A percentile compares a stretch with the other conserved stretches of the same genome.
Evolutionary conservation across 2,329 filamentous ascomycete genomes (phyloP).

Genomic region (Botrytis medusae): DNA sequence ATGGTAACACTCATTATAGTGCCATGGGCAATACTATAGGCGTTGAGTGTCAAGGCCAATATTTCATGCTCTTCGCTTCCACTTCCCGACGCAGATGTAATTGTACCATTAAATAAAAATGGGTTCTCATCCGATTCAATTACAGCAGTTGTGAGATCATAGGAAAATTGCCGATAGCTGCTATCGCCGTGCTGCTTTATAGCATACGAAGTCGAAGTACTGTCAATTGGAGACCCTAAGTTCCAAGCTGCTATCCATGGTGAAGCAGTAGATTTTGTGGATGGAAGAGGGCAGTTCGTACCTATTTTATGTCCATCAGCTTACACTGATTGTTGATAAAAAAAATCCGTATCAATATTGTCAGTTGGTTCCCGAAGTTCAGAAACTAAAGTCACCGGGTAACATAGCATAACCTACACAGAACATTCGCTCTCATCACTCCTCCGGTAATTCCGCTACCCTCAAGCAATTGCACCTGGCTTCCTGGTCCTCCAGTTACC

Average conservation of each 20-base stretch:
- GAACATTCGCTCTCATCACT: conserved; percentile 56
- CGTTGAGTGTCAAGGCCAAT: background rate
- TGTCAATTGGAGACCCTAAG: conserved; percentile 30
- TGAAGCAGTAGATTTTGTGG: conserved; percentile 25
- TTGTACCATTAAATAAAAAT: conserved; percentile 26
- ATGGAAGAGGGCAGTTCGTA: conserved; percentile 30
- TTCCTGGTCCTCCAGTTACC: conserved; percentile 41
- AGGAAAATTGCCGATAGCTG: conserved; percentile 26
- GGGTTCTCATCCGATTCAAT: conserved; percentile 32
- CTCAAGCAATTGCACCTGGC: conserved; percentile 49
- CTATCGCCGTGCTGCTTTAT: conserved; percentile 30
- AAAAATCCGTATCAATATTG: background rate
- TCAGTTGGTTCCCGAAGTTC: background rate
- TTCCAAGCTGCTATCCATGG: conserved; percentile 37
- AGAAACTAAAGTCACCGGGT: background rate
- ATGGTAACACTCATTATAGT: conserved; percentile 61
- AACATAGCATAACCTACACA: conserved; percentile 42
- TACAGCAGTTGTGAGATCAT: conserved; percentile 34
- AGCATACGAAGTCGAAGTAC: conserved; percentile 21
- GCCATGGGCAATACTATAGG: conserved; percentile 49
- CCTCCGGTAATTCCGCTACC: conserved; percentile 53
- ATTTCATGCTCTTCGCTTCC: background rate
- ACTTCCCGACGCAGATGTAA: conserved; percentile 3
- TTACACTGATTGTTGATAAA: background rate
- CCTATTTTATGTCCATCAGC: background rate